Percentiles rank a stretch among this genome's conserved stretches.
Evolutionary conservation across 768 basidiomycete species (phyloP).

Genomic region (Dioszegia aurantiaca): DNA sequence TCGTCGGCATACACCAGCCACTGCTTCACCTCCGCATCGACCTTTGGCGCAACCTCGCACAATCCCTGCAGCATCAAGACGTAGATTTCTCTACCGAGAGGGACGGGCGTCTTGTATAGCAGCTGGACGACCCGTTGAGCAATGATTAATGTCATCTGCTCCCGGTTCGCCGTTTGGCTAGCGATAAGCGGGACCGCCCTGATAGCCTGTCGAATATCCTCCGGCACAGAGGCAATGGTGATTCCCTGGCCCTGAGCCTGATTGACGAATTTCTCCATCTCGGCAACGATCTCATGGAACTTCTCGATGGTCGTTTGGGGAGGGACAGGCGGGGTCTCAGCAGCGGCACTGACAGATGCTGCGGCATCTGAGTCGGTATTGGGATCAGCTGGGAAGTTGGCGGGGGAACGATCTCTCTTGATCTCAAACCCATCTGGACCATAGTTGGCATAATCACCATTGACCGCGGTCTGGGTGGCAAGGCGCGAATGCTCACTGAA

Average conservation of each 20-base stretch:
- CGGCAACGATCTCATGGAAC: conserved; percentile 62
- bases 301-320: conserved; percentile 86
- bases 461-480: conserved; percentile 57
- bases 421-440: conserved; percentile 31
- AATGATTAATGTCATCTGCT: conserved; percentile 83
- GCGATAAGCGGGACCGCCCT: conserved; percentile 78
- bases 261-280: conserved; percentile 75
- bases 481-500: conserved; percentile 64
- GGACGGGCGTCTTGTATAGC: conserved; percentile 80
- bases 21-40: conserved; percentile 91
- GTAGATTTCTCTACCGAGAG: conserved; percentile 88
- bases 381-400: conserved; percentile 19
- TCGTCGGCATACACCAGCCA: conserved; percentile 97
- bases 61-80: conserved; percentile 83
- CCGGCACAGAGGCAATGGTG: conserved; percentile 67
- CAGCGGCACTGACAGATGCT: conserved; percentile 15
- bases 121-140: conserved; percentile 96
- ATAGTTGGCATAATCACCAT: conserved; percentile 25
- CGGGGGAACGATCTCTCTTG: conserved; percentile 26
- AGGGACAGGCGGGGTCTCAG: conserved; percentile 39
- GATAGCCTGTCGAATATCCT: conserved; percentile 78
- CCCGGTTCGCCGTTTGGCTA: conserved; percentile 71
- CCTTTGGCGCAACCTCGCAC: conserved; percentile 83
- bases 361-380: conserved; percentile 19
- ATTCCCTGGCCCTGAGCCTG: conserved; percentile 64